A percentile compares a stretch with the other conserved stretches of the same genome.
These are phyloP conservation scores for Lasiosphaeria ovina DNA, from an alignment of 495 filamentous ascomycete genomes.

Conservation along the genomic window DNA sequence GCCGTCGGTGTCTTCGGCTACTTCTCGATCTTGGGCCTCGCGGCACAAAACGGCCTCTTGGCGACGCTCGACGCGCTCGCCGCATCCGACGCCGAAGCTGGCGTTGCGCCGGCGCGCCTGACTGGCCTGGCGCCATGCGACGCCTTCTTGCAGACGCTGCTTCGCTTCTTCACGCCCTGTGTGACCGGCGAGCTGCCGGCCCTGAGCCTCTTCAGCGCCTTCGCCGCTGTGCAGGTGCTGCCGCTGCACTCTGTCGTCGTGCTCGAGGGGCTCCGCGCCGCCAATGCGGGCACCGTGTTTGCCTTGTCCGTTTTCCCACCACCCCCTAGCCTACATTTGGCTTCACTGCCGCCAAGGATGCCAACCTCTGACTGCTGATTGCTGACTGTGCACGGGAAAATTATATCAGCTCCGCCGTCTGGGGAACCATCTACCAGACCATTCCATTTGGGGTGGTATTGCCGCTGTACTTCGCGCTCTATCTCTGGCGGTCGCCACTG, in stretches of 20 bases:
- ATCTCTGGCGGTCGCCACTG: not conserved
- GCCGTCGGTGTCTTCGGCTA: not conserved
- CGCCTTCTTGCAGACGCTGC: not conserved
- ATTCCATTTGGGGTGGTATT: not conserved
- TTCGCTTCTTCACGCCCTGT: slow-evolving; percentile 3
- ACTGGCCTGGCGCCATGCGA: not conserved
- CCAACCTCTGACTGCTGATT: not conserved
- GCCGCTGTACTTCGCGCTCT: slow-evolving; percentile 1
- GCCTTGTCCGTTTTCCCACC: not conserved
- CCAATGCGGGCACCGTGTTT: not conserved
- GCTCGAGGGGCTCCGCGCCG: slow-evolving; percentile 4
- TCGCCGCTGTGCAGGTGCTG: slow-evolving; percentile 1
- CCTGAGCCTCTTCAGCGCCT: slow-evolving; percentile 1
- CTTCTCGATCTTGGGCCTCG: slow-evolving; percentile 1
- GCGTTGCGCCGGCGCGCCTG: not conserved
- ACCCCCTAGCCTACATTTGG: not conserved
- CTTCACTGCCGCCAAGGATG: not conserved
- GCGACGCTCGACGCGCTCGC: not conserved
- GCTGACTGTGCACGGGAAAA: not conserved
- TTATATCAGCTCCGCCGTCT: not conserved
- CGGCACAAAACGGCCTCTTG: not conserved
- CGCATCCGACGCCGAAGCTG: not conserved
- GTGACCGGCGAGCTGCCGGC: slow-evolving; percentile 2
- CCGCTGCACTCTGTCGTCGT: slow-evolving; percentile 1
- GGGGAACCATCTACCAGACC: slow-evolving; percentile 1